A percentile compares a stretch with the other conserved stretches of the same genome.
phyloP scores from a whole-genome alignment of 2,329 filamentous ascomycete genomes.

The Verticillium isaacii region DNA sequence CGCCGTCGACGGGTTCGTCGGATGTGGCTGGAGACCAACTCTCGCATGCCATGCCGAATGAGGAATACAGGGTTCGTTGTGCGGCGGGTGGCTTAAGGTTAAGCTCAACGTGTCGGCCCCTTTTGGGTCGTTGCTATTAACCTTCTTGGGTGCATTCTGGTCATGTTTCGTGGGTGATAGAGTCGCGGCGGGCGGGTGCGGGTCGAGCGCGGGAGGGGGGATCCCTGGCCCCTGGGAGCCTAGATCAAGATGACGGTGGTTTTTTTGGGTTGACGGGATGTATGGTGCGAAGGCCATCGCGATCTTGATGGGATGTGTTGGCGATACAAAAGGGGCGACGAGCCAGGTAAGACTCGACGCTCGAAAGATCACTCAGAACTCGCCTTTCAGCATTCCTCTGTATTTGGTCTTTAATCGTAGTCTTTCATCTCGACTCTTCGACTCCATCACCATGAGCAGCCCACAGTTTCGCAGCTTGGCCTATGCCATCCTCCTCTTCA shows the following conservation, averaged over 20 bases:
- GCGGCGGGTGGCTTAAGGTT: neutral
- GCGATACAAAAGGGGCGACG: neutral
- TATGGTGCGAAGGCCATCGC: neutral
- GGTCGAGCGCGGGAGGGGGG: neutral
- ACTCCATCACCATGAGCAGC: neutral
- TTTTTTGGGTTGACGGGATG: neutral
- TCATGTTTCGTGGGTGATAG: neutral
- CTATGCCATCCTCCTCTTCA: neutral
- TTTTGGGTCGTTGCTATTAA: neutral
- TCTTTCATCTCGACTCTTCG: neutral
- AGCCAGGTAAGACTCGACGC: neutral
- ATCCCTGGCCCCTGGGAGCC: neutral
- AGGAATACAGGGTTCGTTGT: neutral
- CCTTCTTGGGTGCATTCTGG: neutral
- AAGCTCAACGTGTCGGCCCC: neutral
- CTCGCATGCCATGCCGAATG: neutral
- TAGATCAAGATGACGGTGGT: neutral
- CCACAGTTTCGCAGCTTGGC: neutral
- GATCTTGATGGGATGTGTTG: neutral
- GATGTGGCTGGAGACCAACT: neutral
- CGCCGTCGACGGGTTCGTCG: neutral
- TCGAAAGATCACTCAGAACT: neutral
- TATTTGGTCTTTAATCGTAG: neutral
- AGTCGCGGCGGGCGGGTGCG: neutral
- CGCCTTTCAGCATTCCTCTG: neutral